Base-by-base conservation (phyloP, 495 filamentous ascomycete species). In the Terfezia claveryi region DNA sequence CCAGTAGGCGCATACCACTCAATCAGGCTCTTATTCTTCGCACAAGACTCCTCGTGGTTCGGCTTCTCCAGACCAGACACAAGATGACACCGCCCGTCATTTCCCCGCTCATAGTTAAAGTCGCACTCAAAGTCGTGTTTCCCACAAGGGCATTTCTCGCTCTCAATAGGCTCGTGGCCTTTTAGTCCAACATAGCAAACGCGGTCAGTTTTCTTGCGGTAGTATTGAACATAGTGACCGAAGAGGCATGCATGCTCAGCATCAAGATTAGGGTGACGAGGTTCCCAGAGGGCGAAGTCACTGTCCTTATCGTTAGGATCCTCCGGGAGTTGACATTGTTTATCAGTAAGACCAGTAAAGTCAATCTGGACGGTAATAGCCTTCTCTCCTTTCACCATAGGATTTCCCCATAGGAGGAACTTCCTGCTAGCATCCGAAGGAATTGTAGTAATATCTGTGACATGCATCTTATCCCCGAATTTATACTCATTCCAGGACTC, bases 41-140 rank as follows among this genome's bases (percentile, higher is more conserved):
- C 64, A 70, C 91, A 99, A 46, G 73, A 72, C 55, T 72, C 70
- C 50, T 65, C 58, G 53, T 80, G 78, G 62, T 89, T 75, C n/a
- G 79, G 73, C 23, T 80, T 77, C 9, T 68, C 23, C 50, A 86
- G 74, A 27, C 87, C 88, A 0, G 70, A 60, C 36, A 94, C 83
- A 38, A 91, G 79, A 7, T 61, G 59, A 68, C 92, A 99, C 57
- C 78, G 77, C 46, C 80, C 81, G 64, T 87, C 83, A 37, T 63
- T 74, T 66, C 81, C 74, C 44, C 80, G 76, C 66, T 94, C 77
- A 67, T 76, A 99, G 69, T 99, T 99, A 73, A 83, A 99, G 66
- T 94, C 89, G 71, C 91, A 99, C 76, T 99, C 92, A 68, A 80
- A 99, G 69, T 99, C 92, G 37, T 77, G 72, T 36, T 81, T 72